phyloP scores from a whole-genome alignment of 2,329 filamentous ascomycete genomes.

The Penicillium psychrosexuale region DNA sequence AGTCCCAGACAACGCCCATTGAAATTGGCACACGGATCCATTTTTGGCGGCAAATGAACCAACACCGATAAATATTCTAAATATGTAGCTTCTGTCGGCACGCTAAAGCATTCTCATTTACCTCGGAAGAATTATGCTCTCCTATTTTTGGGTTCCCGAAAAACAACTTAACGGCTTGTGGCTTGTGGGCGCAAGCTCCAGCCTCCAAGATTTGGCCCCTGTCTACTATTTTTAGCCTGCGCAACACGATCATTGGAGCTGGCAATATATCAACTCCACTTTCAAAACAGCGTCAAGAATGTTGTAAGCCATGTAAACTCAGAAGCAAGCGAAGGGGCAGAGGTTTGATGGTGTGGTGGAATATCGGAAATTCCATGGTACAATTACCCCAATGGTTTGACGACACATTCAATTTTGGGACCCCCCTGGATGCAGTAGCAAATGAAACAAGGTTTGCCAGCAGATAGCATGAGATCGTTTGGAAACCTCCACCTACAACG shows the following conservation, averaged over 20 bases:
- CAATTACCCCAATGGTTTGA: neutral
- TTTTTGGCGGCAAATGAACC: neutral
- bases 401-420: neutral
- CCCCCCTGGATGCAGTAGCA: neutral
- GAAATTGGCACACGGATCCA: neutral
- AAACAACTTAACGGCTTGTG: neutral
- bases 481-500: neutral
- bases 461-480: neutral
- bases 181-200: neutral
- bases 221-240: slow-evolving; percentile 7
- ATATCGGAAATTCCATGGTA: neutral
- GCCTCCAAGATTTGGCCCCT: neutral
- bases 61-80: neutral
- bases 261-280: slow-evolving; percentile 3
- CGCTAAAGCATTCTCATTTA: neutral
- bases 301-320: slow-evolving; percentile 2
- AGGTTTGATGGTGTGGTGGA: neutral
- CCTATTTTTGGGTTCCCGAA: neutral
- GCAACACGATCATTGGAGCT: neutral
- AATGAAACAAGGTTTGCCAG: neutral
- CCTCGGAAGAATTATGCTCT: neutral
- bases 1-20: neutral
- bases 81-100: neutral
- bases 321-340: neutral
- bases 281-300: slow-evolving; percentile 4